Evolutionary conservation across 1,139 yeast genomes (phyloP), one percentile per base, ranked within the genome.

Genomic region (Sugiyamaella paludigena): DNA sequence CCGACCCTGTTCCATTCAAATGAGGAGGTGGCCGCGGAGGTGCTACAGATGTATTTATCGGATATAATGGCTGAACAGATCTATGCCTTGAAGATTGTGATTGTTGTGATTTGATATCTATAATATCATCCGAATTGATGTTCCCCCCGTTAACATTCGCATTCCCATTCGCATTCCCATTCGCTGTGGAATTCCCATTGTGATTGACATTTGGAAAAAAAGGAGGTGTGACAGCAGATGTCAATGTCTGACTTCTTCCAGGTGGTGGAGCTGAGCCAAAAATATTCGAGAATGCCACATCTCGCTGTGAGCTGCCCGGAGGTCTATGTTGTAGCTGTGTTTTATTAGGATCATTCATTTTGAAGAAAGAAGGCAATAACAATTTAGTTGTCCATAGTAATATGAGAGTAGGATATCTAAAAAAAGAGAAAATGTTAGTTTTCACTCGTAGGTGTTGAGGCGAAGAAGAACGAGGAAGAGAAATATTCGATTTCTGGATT

Each of bases 251-350:
- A 36, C 58, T 48, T 27, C 67, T 55, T 6, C 69, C 69, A 7
- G 69, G 66, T 19, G 71, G 71, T 19, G 70, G 71, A 10, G 65
- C 65, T 15, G 65, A 54, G 28, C 72, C 72, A 53, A 68, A 68
- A 11, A 68, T 68, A 51, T 67, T 63, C 28, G 67, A 61, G 48
- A 68, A 68, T 13, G 70, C 72, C 29, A 63, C 64, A 47, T 67
- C 66, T 30, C 67, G 53, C 42, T 59, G 64, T 11, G 56, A 43
- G 33, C 36, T 30, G 26, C 37, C 32, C 4, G 37, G 30, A 12
- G 33, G 7, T 10, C 47, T 31, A 24, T 19, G 12, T 7, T 31
- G 37, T 15, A 32, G 33, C 37, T 43, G 47, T 7, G 42, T 27
- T 12, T 43, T 43, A 24, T 33, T 43, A 9, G 42, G 37, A 43